Conservation (phyloP, 768 basidiomycete species). For the Boletus vermiculosoides region DNA sequence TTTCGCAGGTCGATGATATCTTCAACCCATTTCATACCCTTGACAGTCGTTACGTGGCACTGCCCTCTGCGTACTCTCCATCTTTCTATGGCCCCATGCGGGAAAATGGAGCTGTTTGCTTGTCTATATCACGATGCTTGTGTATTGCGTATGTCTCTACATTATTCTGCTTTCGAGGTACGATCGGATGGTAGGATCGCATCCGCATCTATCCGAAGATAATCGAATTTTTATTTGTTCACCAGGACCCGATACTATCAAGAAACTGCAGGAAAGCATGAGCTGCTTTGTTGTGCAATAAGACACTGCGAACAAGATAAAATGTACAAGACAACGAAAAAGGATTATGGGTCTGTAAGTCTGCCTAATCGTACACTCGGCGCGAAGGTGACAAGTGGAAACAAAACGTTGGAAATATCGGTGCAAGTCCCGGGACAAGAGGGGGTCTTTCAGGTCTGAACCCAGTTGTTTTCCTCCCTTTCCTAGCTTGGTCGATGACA, state of each 20-base stretch:
- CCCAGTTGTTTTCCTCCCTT: slow-evolving; percentile 39
- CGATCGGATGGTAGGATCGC: slow-evolving; percentile 9
- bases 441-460: neutral
- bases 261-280: neutral
- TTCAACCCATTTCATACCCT: slow-evolving; percentile 25
- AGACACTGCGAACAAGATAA: neutral
- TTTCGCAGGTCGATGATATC: slow-evolving; percentile 34
- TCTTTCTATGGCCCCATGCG: slow-evolving; percentile 2
- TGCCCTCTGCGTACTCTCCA: slow-evolving; percentile 13
- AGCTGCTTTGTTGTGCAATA: neutral
- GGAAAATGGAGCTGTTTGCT: slow-evolving; percentile 15
- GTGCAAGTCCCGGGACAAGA: neutral
- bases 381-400: slow-evolving; percentile 11
- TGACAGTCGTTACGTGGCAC: slow-evolving; percentile 30
- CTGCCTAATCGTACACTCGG: slow-evolving; percentile 28
- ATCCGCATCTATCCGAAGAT: slow-evolving; percentile 18
- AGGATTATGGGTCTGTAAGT: neutral
- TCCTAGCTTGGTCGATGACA: slow-evolving; percentile 49
- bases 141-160: slow-evolving; percentile 32
- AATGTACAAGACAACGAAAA: slow-evolving; percentile 10
- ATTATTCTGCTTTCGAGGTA: slow-evolving; percentile 28
- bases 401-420: neutral
- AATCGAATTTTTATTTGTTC: slow-evolving; percentile 23
- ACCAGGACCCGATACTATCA: neutral
- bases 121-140: slow-evolving; percentile 30